Evolutionary conservation across 495 filamentous ascomycete genomes (phyloP).

Genomic region (Penicillium alfredii): DNA sequence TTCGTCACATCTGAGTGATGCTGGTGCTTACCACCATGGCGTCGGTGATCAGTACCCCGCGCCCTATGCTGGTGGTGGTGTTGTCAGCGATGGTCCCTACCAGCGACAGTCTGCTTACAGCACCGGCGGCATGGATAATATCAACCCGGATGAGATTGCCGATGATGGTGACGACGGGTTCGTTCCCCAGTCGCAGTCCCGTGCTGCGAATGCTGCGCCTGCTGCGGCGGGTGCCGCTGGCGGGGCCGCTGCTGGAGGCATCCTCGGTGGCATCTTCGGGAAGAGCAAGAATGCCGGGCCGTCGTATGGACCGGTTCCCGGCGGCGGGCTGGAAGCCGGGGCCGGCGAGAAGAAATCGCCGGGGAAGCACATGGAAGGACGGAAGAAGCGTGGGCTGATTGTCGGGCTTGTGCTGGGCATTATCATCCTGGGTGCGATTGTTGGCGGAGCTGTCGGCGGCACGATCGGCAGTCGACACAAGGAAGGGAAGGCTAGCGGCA

Average conservation of each 20-base stretch:
- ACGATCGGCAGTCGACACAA: slow-evolving; percentile 49
- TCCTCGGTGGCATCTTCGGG: slow-evolving; percentile 37
- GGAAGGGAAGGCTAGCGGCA: slow-evolving; percentile 11
- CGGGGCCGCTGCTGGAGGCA: slow-evolving; percentile 50
- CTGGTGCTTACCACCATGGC: slow-evolving; percentile 18
- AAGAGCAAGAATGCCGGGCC: slow-evolving; percentile 36
- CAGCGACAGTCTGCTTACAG: slow-evolving; percentile 55
- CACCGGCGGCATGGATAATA: slow-evolving; percentile 41
- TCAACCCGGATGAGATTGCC: slow-evolving; percentile 73
- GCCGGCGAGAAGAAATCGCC: slow-evolving; percentile 32
- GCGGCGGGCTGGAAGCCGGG: slow-evolving; percentile 21
- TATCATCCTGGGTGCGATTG: slow-evolving; percentile 62
- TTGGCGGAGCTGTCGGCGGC: slow-evolving; percentile 74
- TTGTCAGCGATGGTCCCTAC: slow-evolving; percentile 50
- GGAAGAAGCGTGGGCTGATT: slow-evolving; percentile 67
- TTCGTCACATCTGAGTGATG: slow-evolving; percentile 25
- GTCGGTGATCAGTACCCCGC: slow-evolving; percentile 28
- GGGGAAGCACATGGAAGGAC: slow-evolving; percentile 52
- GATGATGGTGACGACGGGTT: slow-evolving; percentile 86
- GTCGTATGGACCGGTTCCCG: slow-evolving; percentile 51
- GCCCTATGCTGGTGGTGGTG: slow-evolving; percentile 26
- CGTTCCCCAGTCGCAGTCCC: slow-evolving; percentile 31
- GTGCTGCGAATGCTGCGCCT: slow-evolving; percentile 38
- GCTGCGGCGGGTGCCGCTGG: slow-evolving; percentile 45
- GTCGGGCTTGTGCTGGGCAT: slow-evolving; percentile 55